A percentile compares a stretch with the other conserved stretches of the same genome.
Conservation (phyloP, 176 grass and related monocot species). For the Eremochloa ophiuroides region DNA sequence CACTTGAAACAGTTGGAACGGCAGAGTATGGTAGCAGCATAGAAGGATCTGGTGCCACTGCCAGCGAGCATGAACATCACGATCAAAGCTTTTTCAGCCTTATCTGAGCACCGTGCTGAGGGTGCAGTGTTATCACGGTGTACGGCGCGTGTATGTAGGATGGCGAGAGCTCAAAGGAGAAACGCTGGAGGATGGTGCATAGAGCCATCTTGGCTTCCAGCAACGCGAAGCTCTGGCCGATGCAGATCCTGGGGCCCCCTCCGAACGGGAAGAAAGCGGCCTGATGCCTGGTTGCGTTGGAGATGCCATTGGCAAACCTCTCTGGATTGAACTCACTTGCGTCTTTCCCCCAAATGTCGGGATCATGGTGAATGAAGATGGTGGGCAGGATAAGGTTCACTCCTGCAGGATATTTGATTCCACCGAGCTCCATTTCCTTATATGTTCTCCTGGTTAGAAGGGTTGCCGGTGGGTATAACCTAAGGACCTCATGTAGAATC, state of each 20-base stretch:
- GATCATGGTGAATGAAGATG: conserved; percentile 57
- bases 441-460: conserved; percentile 30
- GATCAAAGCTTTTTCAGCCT: conserved; percentile 36
- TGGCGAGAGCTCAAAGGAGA: conserved; percentile 55
- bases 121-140: conserved; percentile 48
- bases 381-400: conserved; percentile 44
- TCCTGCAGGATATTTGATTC: conserved; percentile 46
- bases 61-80: not conserved
- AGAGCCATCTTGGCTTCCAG: conserved; percentile 62
- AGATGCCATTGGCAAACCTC: conserved; percentile 62
- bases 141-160: conserved; percentile 54
- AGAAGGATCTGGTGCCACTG: not conserved
- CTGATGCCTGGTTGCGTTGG: conserved; percentile 45
- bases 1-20: too few relatives aligned
- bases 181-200: conserved; percentile 55
- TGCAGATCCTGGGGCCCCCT: conserved; percentile 59
- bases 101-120: conserved; percentile 58
- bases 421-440: conserved; percentile 51
- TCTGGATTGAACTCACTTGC: conserved; percentile 56
- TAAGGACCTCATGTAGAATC: conserved; percentile 68
- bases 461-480: conserved; percentile 45
- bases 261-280: conserved; percentile 55
- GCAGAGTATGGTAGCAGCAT: not conserved
- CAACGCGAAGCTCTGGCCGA: conserved; percentile 64
- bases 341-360: conserved; percentile 49